A percentile compares a stretch with the other conserved stretches of the same genome.
phyloP scores from a whole-genome alignment of 208 protist species.

The Crithidia mellificae region DNA sequence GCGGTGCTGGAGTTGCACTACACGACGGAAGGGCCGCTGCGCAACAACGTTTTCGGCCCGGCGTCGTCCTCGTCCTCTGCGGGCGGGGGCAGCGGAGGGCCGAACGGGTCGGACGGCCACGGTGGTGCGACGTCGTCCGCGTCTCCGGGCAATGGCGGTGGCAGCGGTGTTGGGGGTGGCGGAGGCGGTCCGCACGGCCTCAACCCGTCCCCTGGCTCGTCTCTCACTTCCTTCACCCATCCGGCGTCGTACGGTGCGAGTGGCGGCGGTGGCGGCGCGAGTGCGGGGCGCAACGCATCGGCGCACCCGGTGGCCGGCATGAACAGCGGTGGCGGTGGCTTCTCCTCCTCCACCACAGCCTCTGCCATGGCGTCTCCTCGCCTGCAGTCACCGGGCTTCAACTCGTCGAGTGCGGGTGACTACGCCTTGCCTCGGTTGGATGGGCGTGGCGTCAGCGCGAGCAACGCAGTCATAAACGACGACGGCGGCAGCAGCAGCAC shows the following conservation, averaged over 20 bases:
- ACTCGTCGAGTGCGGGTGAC: neutral
- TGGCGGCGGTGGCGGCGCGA: neutral
- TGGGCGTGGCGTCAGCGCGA: neutral
- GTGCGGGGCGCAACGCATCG: neutral
- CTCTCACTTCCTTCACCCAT: neutral
- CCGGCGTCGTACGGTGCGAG: neutral
- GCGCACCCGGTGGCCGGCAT: neutral
- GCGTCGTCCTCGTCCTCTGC: neutral
- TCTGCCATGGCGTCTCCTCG: constrained; percentile 24
- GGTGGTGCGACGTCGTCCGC: neutral
- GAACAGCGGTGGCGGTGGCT: neutral
- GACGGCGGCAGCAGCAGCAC: neutral
- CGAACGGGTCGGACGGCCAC: constrained; percentile 5
- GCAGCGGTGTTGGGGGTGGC: neutral
- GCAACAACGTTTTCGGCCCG: constrained; percentile 13
- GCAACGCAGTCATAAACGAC: too few relatives aligned
- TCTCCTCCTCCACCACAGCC: constrained; percentile 10
- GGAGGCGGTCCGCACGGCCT: neutral
- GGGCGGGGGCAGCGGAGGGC: neutral
- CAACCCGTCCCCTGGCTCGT: neutral
- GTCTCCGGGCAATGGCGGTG: neutral
- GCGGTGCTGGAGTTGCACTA: constrained; percentile 63
- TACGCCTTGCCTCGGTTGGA: constrained; percentile 3
- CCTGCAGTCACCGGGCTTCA: neutral
- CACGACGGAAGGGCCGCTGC: constrained; percentile 29